Conservation (phyloP, 1,284 basidiomycete species). For the Rhodotorula sp. region DNA sequence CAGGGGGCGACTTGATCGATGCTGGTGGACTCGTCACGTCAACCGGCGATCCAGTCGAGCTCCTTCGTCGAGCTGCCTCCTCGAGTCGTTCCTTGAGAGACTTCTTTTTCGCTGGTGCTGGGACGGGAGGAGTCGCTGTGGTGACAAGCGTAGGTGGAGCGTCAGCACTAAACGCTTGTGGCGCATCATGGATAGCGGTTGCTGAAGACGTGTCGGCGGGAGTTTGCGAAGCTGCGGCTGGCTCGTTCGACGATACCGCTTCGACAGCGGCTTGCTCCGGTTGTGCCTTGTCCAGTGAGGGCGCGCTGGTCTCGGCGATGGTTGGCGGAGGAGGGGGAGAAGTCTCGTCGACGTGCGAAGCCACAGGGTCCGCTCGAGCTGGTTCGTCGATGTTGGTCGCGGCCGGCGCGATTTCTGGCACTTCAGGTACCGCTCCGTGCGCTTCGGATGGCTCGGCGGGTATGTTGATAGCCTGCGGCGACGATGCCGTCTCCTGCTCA, state of each 20-base stretch:
- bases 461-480: no score
- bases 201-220: background rate
- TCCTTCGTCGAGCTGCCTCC: conserved; percentile 12
- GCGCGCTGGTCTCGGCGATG: no score
- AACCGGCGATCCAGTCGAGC: background rate
- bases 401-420: no score
- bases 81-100: conserved; percentile 37
- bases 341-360: no score
- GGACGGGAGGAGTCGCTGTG: background rate
- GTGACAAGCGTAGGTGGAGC: background rate
- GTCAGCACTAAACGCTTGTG: background rate
- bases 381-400: no score
- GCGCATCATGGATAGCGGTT: background rate
- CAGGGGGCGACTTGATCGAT: background rate
- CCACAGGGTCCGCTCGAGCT: no score
- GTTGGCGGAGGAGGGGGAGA: no score
- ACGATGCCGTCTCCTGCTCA: background rate
- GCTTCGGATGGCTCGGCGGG: no score
- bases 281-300: no score
- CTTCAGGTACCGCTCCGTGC: no score
- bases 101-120: conserved; percentile 11
- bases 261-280: no score
- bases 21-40: background rate
- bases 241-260: background rate
- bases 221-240: background rate